Conservation (phyloP, 805 yeast genomes). For the Millerozyma miso region DNA sequence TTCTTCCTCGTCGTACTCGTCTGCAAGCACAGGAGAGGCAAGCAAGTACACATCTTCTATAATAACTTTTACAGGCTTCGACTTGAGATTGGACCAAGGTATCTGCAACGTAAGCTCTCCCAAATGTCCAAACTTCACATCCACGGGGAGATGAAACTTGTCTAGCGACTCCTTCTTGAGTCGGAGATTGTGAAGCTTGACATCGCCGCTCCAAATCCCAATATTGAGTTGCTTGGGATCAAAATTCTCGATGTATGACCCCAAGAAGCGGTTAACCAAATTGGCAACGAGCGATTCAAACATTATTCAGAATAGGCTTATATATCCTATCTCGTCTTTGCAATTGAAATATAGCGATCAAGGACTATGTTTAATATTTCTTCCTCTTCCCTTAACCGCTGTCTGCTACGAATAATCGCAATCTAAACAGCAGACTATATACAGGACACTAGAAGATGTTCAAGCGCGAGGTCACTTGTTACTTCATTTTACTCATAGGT, state of each 20-base stretch:
- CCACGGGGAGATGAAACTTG: conserved; percentile 76
- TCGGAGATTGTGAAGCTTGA: conserved; percentile 70
- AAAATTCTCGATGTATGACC: conserved; percentile 85
- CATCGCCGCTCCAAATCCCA: conserved; percentile 98
- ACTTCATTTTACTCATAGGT: conserved; percentile 1
- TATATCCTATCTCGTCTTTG: background rate
- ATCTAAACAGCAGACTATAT: background rate
- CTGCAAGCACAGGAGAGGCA: conserved; percentile 67
- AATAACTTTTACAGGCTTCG: conserved; percentile 83
- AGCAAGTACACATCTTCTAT: conserved; percentile 84
- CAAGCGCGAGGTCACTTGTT: background rate
- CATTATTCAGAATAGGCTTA: conserved; percentile 29
- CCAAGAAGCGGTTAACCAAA: conserved; percentile 57
- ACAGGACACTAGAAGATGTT: background rate
- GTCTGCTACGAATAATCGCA: background rate
- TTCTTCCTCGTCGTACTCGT: conserved; percentile 52
- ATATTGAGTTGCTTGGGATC: conserved; percentile 93
- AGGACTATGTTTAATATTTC: background rate
- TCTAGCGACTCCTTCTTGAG: conserved; percentile 88
- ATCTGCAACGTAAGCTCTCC: conserved; percentile 88
- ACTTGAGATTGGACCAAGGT: conserved; percentile 94
- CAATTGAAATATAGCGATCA: background rate
- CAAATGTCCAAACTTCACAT: conserved; percentile 82
- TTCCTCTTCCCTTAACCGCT: background rate
- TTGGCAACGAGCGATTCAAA: conserved; percentile 65